Evolutionary conservation across 495 filamentous ascomycete genomes (phyloP).

Genomic region (Annulohypoxylon nitens): DNA sequence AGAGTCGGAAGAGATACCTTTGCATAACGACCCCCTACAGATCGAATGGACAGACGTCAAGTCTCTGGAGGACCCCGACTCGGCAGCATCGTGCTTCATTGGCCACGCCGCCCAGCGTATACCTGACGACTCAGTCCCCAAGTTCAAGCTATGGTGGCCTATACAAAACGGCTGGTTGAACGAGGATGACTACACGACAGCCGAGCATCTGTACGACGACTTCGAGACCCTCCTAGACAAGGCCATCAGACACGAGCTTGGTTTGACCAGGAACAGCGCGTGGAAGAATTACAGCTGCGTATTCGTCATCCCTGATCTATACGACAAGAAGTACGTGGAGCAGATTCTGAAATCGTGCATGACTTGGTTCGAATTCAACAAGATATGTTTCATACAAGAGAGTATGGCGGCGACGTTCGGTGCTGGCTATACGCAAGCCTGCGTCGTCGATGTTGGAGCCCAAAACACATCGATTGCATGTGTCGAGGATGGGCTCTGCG

Average conservation of each 20-base stretch:
- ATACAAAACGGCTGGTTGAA: constrained; percentile 89
- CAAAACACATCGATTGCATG: constrained; percentile 99
- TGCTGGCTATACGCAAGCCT: constrained; percentile 91
- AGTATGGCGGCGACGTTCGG: constrained; percentile 94
- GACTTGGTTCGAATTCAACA: constrained; percentile 87
- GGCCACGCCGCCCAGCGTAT: constrained; percentile 87
- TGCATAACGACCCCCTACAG: constrained; percentile 92
- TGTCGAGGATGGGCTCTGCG: constrained; percentile 94
- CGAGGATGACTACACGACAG: constrained; percentile 85
- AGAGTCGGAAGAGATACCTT: constrained; percentile 84
- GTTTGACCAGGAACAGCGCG: constrained; percentile 79
- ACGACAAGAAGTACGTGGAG: constrained; percentile 93
- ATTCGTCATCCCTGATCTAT: constrained; percentile 94
- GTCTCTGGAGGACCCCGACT: constrained; percentile 61
- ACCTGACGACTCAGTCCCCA: constrained; percentile 87
- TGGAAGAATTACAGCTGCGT: constrained; percentile 93
- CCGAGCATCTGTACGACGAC: constrained; percentile 82
- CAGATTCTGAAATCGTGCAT: constrained; percentile 84
- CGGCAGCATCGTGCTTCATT: constrained; percentile 77
- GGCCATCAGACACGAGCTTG: constrained; percentile 84
- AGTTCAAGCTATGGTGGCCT: constrained; percentile 93
- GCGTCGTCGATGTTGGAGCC: constrained; percentile 95
- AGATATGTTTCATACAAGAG: constrained; percentile 94
- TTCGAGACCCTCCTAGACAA: constrained; percentile 88
- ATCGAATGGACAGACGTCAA: constrained; percentile 96